Evolutionary conservation across 805 yeast species (phyloP).

Genomic region (Hanseniaspora nectarophila): DNA sequence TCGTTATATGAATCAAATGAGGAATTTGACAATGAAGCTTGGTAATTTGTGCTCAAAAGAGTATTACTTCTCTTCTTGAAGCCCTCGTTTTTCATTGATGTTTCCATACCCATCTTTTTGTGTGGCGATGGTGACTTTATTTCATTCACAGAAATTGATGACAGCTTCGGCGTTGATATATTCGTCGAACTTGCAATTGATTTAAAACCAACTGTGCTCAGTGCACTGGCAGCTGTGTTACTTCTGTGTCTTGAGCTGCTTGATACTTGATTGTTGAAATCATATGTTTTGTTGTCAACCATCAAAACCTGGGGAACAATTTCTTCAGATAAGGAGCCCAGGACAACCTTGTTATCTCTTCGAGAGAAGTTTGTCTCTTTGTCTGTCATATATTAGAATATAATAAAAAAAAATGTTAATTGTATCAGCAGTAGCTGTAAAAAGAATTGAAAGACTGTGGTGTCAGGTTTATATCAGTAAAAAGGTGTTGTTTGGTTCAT

Average conservation of each 20-base stretch:
- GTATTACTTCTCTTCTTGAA: conserved; percentile 3
- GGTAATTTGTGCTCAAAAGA: not conserved
- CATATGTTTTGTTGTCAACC: not conserved
- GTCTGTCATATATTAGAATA: not conserved
- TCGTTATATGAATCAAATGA: not conserved
- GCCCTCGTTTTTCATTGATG: not conserved
- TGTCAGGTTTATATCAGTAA: not conserved
- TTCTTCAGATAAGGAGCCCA: not conserved
- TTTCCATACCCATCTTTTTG: not conserved
- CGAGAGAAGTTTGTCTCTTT: not conserved
- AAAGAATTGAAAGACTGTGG: too few species aligned
- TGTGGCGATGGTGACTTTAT: not conserved
- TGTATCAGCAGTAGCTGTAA: too few species aligned
- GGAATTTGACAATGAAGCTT: not conserved
- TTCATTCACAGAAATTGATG: not conserved
- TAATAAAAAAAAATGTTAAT: too few species aligned
- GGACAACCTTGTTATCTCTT: not conserved
- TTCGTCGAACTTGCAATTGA: conserved; percentile 17
- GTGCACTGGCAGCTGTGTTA: conserved; percentile 18
- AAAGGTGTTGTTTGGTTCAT: too few species aligned
- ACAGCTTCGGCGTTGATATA: not conserved
- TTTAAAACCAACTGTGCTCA: conserved; percentile 25
- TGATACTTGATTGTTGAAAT: conserved; percentile 1
- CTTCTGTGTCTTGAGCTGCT: conserved; percentile 17
- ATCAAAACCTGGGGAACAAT: conserved; percentile 1